Evolutionary conservation across 768 basidiomycete genomes (phyloP).

Genomic region (Sarcodon aspratus): DNA sequence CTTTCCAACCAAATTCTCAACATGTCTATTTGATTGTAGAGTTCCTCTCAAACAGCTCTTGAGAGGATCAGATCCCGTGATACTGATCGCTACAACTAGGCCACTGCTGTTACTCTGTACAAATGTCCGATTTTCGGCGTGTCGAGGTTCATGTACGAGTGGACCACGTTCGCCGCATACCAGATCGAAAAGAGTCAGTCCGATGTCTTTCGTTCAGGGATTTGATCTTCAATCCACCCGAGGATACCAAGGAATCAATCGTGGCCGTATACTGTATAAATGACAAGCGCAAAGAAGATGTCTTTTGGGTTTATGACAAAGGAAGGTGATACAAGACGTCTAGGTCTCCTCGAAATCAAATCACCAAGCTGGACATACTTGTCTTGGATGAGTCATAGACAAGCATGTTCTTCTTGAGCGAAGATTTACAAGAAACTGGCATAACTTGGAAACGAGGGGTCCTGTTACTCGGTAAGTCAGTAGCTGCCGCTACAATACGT

Average conservation of each 20-base stretch:
- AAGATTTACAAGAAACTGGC: conserved; percentile 23
- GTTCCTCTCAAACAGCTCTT: neutral
- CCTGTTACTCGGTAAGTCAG: conserved; percentile 5
- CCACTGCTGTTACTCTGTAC: conserved; percentile 1
- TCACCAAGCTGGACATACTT: conserved; percentile 21
- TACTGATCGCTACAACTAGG: too few species aligned
- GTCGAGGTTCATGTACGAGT: conserved; percentile 3
- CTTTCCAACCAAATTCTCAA: neutral
- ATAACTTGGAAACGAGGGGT: conserved; percentile 25
- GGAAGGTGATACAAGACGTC: conserved; percentile 21
- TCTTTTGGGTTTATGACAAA: conserved; percentile 25
- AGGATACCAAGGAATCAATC: conserved; percentile 1
- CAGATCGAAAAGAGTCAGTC: neutral
- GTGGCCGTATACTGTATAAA: conserved; percentile 7
- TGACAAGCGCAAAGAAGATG: conserved; percentile 12
- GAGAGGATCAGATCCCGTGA: too few species aligned
- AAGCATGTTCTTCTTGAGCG: conserved; percentile 27
- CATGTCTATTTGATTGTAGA: neutral
- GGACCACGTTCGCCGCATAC: conserved; percentile 3
- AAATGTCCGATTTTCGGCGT: conserved; percentile 3
- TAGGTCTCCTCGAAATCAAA: conserved; percentile 15
- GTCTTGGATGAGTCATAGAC: conserved; percentile 19
- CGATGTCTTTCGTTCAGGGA: neutral
- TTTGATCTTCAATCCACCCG: conserved; percentile 6
- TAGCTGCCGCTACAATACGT: too few species aligned